Conservation (phyloP, 495 filamentous ascomycete species). For the Pseudotulostoma volvatum region DNA sequence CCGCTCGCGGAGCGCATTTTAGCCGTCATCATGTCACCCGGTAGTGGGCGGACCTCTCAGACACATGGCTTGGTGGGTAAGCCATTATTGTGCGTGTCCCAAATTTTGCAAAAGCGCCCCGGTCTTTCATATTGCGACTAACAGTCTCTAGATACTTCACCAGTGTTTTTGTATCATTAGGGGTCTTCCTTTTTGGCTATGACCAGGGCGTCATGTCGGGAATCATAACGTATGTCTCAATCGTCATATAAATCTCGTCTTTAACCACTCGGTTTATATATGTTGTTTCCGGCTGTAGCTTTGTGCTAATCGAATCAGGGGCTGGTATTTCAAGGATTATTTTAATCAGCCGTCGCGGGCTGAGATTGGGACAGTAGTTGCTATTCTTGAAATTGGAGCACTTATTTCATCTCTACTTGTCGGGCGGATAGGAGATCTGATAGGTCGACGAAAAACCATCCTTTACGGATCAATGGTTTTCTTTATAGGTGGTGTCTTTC, state of each 20-base stretch:
- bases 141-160: slow-evolving; percentile 68
- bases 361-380: slow-evolving; percentile 88
- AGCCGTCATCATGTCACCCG: slow-evolving; percentile 70
- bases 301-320: too few relatives aligned
- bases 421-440: slow-evolving; percentile 76
- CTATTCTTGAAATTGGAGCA: slow-evolving; percentile 87
- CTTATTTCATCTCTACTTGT: slow-evolving; percentile 82
- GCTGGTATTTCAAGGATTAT: slow-evolving; percentile 73
- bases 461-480: slow-evolving; percentile 88
- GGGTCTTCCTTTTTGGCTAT: slow-evolving; percentile 96
- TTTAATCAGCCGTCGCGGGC: slow-evolving; percentile 75
- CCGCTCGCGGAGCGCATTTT: slow-evolving; percentile 49
- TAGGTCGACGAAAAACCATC: slow-evolving; percentile 80
- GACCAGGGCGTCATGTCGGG: slow-evolving; percentile 99
- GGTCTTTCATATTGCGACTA: slow-evolving; percentile 13
- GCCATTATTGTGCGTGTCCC: slow-evolving; percentile 60
- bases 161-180: slow-evolving; percentile 92
- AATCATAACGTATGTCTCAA: slow-evolving; percentile 88
- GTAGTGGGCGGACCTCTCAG: slow-evolving; percentile 43
- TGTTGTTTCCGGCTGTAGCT: too few relatives aligned
- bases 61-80: slow-evolving; percentile 90
- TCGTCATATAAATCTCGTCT: too few relatives aligned
- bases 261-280: too few relatives aligned
- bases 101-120: neutral
- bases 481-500: slow-evolving; percentile 74